Evolutionary conservation across 164 flowering plant genomes (phyloP).

Genomic region (Vitis cinerea): DNA sequence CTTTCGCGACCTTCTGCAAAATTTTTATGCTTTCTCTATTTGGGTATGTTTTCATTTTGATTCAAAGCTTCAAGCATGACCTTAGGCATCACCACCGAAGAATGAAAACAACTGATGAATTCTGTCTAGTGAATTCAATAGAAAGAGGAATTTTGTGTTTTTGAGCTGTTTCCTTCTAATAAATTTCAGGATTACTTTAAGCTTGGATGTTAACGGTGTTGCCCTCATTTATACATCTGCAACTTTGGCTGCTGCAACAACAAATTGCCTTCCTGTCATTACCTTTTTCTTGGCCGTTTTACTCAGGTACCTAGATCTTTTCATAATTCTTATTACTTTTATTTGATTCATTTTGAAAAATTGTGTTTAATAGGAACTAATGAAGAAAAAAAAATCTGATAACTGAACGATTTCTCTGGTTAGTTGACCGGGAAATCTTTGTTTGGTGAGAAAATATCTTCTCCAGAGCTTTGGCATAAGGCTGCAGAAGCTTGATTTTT

Average conservation of each 20-base stretch:
- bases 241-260: constrained; percentile 67
- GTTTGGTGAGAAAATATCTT: too few species aligned
- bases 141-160: too few species aligned
- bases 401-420: too few species aligned
- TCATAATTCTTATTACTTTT: neutral
- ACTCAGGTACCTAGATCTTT: constrained; percentile 35
- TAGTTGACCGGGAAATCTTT: too few species aligned
- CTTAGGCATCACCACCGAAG: too few species aligned
- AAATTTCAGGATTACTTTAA: constrained; percentile 52
- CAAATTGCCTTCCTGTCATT: constrained; percentile 65
- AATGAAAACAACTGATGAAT: too few species aligned
- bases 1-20: constrained; percentile 48
- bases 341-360: neutral
- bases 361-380: too few species aligned
- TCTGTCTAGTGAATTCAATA: too few species aligned
- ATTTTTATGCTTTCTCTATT: constrained; percentile 47
- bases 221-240: constrained; percentile 61
- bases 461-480: too few species aligned
- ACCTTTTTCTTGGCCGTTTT: constrained; percentile 67
- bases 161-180: neutral
- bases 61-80: neutral
- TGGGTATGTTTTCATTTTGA: constrained; percentile 40
- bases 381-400: too few species aligned
- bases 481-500: too few species aligned
- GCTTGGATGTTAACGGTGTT: constrained; percentile 47